These are phyloP conservation scores for Mycena haematopus DNA, from an alignment of 768 basidiomycete species.

Conservation along the genomic window DNA sequence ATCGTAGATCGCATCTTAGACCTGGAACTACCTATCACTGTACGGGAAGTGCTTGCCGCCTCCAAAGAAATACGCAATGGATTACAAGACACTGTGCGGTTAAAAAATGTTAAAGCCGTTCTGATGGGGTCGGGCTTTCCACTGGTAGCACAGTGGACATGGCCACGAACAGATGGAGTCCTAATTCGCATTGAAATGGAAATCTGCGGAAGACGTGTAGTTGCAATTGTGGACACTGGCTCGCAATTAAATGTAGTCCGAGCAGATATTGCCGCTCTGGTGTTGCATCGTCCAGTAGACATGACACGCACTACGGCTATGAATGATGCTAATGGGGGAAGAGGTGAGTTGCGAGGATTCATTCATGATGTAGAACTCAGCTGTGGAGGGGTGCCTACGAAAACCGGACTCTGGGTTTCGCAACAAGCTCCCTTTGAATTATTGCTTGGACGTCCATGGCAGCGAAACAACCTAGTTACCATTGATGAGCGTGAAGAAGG, in stretches of 20 bases:
- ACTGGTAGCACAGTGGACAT: background rate
- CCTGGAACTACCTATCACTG: no score
- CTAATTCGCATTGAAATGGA: slow-evolving; percentile 29
- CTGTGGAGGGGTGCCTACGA: slow-evolving; percentile 31
- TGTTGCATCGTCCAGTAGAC: slow-evolving; percentile 26
- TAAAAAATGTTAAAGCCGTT: background rate
- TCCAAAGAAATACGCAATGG: no score
- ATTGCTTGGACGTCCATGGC: slow-evolving; percentile 4
- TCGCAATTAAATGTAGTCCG: slow-evolving; percentile 19
- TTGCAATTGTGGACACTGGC: slow-evolving; percentile 26
- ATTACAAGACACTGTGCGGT: no score
- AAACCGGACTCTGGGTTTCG: slow-evolving; percentile 33
- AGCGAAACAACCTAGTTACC: slow-evolving; percentile 26
- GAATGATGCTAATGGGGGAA: slow-evolving; percentile 39
- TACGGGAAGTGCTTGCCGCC: no score
- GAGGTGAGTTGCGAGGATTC: slow-evolving; percentile 30
- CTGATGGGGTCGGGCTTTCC: background rate
- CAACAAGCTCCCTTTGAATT: slow-evolving; percentile 21
- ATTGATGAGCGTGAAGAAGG: slow-evolving; percentile 31
- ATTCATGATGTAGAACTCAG: slow-evolving; percentile 31
- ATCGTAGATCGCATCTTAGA: no score
- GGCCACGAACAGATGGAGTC: background rate
- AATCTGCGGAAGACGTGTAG: slow-evolving; percentile 16
- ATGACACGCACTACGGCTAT: slow-evolving; percentile 18
- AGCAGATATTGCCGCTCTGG: slow-evolving; percentile 7